Base-by-base conservation (phyloP, 2,329 filamentous ascomycete genomes). In the Elsinoe australis region DNA sequence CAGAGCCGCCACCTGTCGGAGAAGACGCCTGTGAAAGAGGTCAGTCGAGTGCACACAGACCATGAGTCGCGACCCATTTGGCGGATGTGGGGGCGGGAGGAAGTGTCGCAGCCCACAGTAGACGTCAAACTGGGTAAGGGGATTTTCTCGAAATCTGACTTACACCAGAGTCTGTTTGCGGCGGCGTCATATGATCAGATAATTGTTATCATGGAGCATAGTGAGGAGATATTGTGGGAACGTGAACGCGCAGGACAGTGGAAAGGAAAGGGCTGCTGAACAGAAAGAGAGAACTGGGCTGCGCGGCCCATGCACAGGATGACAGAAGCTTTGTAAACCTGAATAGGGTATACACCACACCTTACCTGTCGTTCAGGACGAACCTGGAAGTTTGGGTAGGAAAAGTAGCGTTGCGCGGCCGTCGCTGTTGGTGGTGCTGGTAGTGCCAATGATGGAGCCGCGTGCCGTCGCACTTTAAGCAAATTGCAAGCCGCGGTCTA, bases 401-500 rank as follows among this genome's bases (percentile, higher is more conserved):
- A 18, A 14, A 35, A 18, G 32, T 35, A 35, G 32, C 32, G 32
- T 17, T 14, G 14, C 14, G 19, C 32, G 32, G 32, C 19, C 32
- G 35, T 15, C 39, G 39, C 22, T 42, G 38, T 42, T 42, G 38
- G 38, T 28, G 38, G 39, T 44, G 39, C 24, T 31, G 22, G 24
- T 29, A 26, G 22, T 44, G 39, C 39, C 29, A 44, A 8, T 15
- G 39, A 29, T 44, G 39, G 39, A 44, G 24, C 39, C 39, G 26
- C 39, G 26, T 4, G 26, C 15, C 14, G 22, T 26, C 21, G 38
- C 22, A 31, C 39, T 31, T 44, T 24, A 44, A 44, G 39, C 39
- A 44, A 44, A 24, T 44, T 29, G 39, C 39, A 44, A 44, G 39
- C 39, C 26, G 39, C 39, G 39, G 39, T 44, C 39, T 44, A 44